phyloP scores from a whole-genome alignment of 345 rosid genomes.

The Noccaea caerulescens region DNA sequence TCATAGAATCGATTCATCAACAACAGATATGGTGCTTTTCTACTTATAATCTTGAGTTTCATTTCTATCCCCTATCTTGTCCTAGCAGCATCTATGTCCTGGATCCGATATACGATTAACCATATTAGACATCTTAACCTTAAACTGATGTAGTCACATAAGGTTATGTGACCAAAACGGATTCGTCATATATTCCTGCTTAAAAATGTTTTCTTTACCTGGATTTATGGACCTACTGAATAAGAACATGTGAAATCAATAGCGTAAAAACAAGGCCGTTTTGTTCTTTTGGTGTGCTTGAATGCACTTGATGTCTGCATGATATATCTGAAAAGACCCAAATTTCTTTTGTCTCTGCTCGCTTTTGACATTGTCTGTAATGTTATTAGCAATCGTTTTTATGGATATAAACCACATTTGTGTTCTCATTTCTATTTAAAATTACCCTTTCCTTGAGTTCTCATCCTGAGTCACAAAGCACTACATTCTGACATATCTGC shows the following conservation, averaged over 20 bases:
- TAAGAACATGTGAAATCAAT: slow-evolving; percentile 8
- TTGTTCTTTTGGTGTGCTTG: background rate
- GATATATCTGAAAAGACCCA: background rate
- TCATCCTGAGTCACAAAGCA: background rate
- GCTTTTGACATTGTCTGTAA: background rate
- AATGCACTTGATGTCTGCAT: slow-evolving; percentile 4
- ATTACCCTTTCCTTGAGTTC: background rate
- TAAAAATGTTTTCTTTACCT: background rate
- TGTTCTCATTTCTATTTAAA: background rate
- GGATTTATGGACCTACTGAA: background rate
- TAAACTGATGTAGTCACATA: background rate
- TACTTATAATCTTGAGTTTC: background rate
- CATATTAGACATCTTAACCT: background rate
- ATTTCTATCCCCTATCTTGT: background rate
- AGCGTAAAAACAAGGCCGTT: background rate
- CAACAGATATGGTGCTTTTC: background rate
- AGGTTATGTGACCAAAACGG: background rate
- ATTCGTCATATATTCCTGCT: background rate
- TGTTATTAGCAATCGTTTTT: background rate
- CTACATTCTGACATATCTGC: background rate
- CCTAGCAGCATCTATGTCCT: slow-evolving; percentile 1
- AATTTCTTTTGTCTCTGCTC: background rate
- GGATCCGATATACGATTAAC: background rate
- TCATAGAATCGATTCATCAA: background rate
- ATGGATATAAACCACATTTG: background rate